Conservation (phyloP, 768 basidiomycete species). For the Lentinula boryana region DNA sequence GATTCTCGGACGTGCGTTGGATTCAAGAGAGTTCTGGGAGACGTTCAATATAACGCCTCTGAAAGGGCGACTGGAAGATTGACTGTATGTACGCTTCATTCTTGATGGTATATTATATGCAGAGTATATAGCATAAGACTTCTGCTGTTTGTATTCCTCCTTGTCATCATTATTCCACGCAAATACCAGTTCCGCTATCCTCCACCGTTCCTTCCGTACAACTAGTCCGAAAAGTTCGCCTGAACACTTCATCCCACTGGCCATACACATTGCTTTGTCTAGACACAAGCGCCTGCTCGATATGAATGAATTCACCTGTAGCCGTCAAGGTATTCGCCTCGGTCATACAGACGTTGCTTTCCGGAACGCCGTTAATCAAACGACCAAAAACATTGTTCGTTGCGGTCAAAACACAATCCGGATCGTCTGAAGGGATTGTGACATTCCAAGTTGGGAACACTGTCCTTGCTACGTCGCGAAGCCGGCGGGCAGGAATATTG, state of each 20-base stretch:
- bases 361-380: constrained; percentile 30
- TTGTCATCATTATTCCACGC: not conserved
- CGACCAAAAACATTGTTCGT: constrained; percentile 41
- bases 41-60: constrained; percentile 39
- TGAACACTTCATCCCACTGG: constrained; percentile 29
- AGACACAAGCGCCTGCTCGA: constrained; percentile 29
- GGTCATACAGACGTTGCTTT: constrained; percentile 22
- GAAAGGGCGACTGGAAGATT: constrained; percentile 26
- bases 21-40: constrained; percentile 58
- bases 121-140: too few relatives aligned
- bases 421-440: constrained; percentile 36
- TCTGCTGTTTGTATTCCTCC: too few relatives aligned
- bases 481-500: constrained; percentile 29
- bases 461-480: constrained; percentile 21
- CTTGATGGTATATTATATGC: too few relatives aligned
- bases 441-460: constrained; percentile 30
- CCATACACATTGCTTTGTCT: constrained; percentile 19
- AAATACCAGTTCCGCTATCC: not conserved
- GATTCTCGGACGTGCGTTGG: constrained; percentile 45
- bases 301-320: constrained; percentile 35
- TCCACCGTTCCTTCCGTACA: constrained; percentile 1
- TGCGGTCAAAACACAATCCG: constrained; percentile 33
- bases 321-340: constrained; percentile 18
- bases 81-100: not conserved
- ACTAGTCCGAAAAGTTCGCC: constrained; percentile 22